A percentile compares a stretch with the other conserved stretches of the same genome.
Conservation (phyloP, 441 rosid species). For the Gossypium trilobum region DNA sequence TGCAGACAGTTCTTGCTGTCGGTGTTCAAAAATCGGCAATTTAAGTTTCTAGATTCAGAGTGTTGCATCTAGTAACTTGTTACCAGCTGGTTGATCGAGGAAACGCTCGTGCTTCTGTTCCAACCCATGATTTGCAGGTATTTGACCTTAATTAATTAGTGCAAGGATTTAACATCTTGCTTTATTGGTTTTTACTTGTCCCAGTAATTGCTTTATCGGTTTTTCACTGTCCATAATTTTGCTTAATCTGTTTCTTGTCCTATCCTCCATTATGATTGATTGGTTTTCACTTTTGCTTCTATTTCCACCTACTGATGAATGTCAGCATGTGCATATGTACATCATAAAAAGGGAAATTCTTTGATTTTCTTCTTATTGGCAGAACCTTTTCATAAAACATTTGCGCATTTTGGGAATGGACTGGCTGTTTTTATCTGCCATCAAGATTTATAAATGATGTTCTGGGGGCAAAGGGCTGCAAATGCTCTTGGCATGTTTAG, state of each 20-base stretch:
- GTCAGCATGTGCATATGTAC: background rate
- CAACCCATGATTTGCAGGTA: background rate
- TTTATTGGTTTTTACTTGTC: too few species aligned
- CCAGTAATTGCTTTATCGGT: too few species aligned
- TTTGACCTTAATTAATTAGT: background rate
- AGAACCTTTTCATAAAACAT: constrained; percentile 23
- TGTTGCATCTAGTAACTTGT: constrained; percentile 3
- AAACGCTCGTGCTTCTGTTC: background rate
- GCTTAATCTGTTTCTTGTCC: background rate
- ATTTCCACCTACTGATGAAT: background rate
- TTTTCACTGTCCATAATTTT: background rate
- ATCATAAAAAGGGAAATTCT: background rate
- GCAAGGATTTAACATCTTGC: too few species aligned
- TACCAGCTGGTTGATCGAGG: background rate
- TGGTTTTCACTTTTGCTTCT: background rate
- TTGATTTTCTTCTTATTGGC: constrained; percentile 16
- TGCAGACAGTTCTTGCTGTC: background rate
- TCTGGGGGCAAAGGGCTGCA: constrained; percentile 51
- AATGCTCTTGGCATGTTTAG: constrained; percentile 51
- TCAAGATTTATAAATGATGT: constrained; percentile 66
- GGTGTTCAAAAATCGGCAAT: constrained; percentile 3
- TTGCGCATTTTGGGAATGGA: constrained; percentile 55
- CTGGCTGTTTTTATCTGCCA: constrained; percentile 50
- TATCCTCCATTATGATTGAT: background rate
- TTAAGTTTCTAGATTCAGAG: background rate